A percentile compares a stretch with the other conserved stretches of the same genome.
phyloP scores from a whole-genome alignment of 176 grass and related monocot genomes.

The Lolium rigidum region DNA sequence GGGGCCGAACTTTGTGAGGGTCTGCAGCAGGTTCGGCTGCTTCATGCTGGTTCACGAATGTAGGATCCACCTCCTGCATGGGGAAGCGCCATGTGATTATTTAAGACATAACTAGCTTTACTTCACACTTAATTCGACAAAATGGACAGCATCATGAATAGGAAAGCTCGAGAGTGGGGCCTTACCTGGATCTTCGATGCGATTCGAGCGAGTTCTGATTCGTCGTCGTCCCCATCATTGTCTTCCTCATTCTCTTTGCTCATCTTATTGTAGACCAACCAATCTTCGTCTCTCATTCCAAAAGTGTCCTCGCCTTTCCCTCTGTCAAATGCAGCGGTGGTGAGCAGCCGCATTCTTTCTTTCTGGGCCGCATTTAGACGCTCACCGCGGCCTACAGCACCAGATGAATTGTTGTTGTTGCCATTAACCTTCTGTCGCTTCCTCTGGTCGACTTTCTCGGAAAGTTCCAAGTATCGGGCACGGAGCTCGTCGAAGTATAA shows the following conservation, averaged over 20 bases:
- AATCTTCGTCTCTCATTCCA: constrained; percentile 90
- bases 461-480: constrained; percentile 69
- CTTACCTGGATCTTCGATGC: constrained; percentile 80
- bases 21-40: constrained; percentile 52
- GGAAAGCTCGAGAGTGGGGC: background rate
- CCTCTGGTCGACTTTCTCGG: constrained; percentile 82
- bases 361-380: constrained; percentile 90
- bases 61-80: constrained; percentile 84
- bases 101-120: background rate
- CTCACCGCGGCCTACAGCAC: constrained; percentile 86
- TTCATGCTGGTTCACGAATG: constrained; percentile 72
- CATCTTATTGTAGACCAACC: constrained; percentile 98
- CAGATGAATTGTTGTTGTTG: constrained; percentile 72
- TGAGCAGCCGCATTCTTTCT: constrained; percentile 91
- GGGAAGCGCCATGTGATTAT: background rate
- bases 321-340: constrained; percentile 90
- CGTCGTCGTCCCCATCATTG: constrained; percentile 79
- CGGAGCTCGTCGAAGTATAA: constrained; percentile 89
- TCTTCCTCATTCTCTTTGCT: constrained; percentile 89
- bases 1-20: constrained; percentile 48
- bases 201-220: constrained; percentile 78
- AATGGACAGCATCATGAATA: constrained; percentile 16
- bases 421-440: constrained; percentile 88
- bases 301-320: constrained; percentile 99
- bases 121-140: background rate